These are phyloP conservation scores for Tagetes patula DNA, from an alignment of 129 eudicot species.

Conservation along the genomic window DNA sequence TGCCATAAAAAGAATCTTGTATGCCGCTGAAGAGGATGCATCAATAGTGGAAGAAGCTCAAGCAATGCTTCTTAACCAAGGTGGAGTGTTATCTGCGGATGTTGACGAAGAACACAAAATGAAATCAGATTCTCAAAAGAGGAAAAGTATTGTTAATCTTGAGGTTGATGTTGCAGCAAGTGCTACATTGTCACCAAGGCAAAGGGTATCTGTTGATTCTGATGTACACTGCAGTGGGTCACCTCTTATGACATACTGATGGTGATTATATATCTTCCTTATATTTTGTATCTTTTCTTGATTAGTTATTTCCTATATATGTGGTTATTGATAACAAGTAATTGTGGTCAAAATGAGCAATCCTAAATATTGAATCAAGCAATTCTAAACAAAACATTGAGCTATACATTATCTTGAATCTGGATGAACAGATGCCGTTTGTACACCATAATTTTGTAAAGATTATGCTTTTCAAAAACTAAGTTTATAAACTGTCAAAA, in stretches of 20 bases:
- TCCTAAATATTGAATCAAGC: too few species aligned
- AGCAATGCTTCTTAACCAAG: slow-evolving; percentile 55
- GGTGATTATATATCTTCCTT: not conserved
- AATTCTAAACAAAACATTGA: too few species aligned
- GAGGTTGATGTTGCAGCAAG: slow-evolving; percentile 80
- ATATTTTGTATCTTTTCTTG: too few species aligned
- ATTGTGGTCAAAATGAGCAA: too few species aligned
- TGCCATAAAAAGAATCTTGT: slow-evolving; percentile 70
- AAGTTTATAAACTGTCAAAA: too few species aligned
- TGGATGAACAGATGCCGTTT: too few species aligned
- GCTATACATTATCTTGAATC: too few species aligned
- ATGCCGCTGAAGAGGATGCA: slow-evolving; percentile 76
- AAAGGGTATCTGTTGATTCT: slow-evolving; percentile 70
- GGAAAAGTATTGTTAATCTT: slow-evolving; percentile 64
- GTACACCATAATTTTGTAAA: too few species aligned
- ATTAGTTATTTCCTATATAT: too few species aligned
- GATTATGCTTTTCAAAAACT: too few species aligned
- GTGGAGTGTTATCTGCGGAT: not conserved
- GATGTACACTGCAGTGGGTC: slow-evolving; percentile 90
- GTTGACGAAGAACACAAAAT: not conserved
- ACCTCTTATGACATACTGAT: slow-evolving; percentile 70
- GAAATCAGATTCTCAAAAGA: slow-evolving; percentile 48
- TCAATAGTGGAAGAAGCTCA: slow-evolving; percentile 78
- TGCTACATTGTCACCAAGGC: slow-evolving; percentile 67
- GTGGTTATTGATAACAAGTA: too few species aligned